phyloP scores from a whole-genome alignment of 768 basidiomycete genomes.

The Rhizopogon salebrosus region DNA sequence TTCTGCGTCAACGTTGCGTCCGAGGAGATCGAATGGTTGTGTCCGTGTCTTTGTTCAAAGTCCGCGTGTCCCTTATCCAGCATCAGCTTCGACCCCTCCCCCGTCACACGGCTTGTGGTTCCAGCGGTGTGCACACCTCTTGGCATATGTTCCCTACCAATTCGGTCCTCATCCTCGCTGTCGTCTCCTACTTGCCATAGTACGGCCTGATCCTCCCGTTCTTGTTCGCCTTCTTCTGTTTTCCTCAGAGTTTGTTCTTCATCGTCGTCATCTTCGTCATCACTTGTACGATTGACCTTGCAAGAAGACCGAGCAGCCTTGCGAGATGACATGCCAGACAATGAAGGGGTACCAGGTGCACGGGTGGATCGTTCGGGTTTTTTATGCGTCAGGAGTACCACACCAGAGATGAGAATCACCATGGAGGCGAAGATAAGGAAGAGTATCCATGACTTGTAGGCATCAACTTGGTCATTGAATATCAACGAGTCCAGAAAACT shows the following conservation, averaged over 20 bases:
- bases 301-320: constrained; percentile 19
- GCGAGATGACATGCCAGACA: constrained; percentile 14
- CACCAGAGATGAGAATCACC: constrained; percentile 80
- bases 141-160: constrained; percentile 25
- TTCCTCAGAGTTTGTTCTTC: constrained; percentile 34
- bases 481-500: constrained; percentile 64
- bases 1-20: constrained; percentile 29
- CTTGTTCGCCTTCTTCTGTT: constrained; percentile 35
- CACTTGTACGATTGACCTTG: constrained; percentile 9
- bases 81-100: constrained; percentile 43
- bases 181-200: constrained; percentile 73
- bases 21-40: constrained; percentile 30
- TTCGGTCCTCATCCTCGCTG: constrained; percentile 61
- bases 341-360: constrained; percentile 21
- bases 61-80: constrained; percentile 26
- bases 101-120: constrained; percentile 14
- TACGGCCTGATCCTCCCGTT: constrained; percentile 22
- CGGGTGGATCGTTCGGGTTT: constrained; percentile 56
- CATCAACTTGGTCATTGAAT: constrained; percentile 81
- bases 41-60: constrained; percentile 25
- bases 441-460: constrained; percentile 86
- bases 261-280: constrained; percentile 25
- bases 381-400: constrained; percentile 91
- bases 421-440: constrained; percentile 88
- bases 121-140: constrained; percentile 13